Conservation (phyloP, 495 filamentous ascomycete species). For the Cetradonia linearis region DNA sequence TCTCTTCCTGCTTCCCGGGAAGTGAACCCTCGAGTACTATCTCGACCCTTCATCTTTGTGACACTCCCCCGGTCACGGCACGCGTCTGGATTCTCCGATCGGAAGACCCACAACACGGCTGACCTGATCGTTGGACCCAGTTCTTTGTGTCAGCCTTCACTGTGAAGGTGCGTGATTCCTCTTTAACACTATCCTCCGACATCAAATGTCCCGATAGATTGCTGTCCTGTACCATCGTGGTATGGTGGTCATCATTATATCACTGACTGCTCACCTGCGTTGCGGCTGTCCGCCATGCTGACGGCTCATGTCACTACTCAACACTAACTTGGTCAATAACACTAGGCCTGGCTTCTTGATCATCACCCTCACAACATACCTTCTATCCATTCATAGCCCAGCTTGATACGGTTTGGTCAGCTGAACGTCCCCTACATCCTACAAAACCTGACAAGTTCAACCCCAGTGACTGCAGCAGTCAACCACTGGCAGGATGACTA, state of each 20-base stretch:
- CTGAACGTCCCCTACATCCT: not conserved
- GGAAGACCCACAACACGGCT: conserved; percentile 16
- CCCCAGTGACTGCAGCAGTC: conserved; percentile 28
- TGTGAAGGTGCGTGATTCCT: conserved; percentile 14
- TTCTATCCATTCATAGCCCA: conserved; percentile 2
- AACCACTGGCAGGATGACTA: conserved; percentile 35
- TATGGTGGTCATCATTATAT: not conserved
- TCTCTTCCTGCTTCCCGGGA: conserved; percentile 6
- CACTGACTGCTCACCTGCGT: not conserved
- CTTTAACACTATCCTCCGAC: not conserved
- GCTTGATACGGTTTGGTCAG: conserved; percentile 4
- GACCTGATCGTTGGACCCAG: conserved; percentile 12
- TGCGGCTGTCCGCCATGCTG: conserved; percentile 12
- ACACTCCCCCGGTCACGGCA: not conserved
- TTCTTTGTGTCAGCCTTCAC: conserved; percentile 5
- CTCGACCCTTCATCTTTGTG: not conserved
- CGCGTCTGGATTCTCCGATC: conserved; percentile 12
- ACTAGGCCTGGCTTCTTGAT: not conserved
- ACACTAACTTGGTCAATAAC: conserved; percentile 2
- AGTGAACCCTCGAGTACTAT: not conserved
- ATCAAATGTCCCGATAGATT: not conserved
- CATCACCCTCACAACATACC: conserved; percentile 15
- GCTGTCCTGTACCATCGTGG: not conserved
- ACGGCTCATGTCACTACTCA: conserved; percentile 1
- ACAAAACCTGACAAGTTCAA: conserved; percentile 11